Conservation (phyloP, 2,329 filamentous ascomycete species). For the Plectosphaerella plurivora region DNA sequence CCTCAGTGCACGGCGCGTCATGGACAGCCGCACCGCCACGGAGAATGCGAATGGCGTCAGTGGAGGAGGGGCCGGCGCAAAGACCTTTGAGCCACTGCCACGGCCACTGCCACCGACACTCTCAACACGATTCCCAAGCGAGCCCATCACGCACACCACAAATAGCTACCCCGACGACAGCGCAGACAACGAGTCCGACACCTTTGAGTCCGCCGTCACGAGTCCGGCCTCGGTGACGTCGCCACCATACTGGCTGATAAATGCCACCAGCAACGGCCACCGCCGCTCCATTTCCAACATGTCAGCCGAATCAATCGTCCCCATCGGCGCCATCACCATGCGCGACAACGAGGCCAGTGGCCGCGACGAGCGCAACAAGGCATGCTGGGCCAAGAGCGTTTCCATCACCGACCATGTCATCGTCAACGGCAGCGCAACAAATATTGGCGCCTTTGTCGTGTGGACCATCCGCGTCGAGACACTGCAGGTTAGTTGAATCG, state of each 20-base stretch:
- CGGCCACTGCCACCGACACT: not conserved
- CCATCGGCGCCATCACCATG: constrained; percentile 52
- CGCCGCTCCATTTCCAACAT: constrained; percentile 34
- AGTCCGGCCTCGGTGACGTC: constrained; percentile 23
- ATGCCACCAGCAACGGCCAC: constrained; percentile 24
- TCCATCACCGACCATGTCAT: constrained; percentile 53
- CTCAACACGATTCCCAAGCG: not conserved
- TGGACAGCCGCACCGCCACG: too few species aligned
- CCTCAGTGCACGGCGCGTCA: too few species aligned
- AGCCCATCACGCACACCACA: not conserved
- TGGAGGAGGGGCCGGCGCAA: too few species aligned
- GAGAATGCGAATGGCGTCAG: too few species aligned
- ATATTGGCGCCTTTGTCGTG: constrained; percentile 85
- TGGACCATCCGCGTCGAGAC: constrained; percentile 91
- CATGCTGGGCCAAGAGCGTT: constrained; percentile 63
- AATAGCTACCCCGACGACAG: constrained; percentile 1
- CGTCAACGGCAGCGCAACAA: constrained; percentile 52
- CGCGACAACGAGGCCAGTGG: constrained; percentile 57
- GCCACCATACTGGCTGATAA: constrained; percentile 38
- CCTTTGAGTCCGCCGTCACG: constrained; percentile 5
- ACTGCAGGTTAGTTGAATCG: constrained; percentile 59
- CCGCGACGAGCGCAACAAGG: constrained; percentile 45
- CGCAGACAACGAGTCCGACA: not conserved
- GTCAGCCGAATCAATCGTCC: constrained; percentile 45
- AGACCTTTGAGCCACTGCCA: not conserved